Evolutionary conservation across 768 basidiomycete genomes (phyloP), one percentile per base, ranked within the genome.

Genomic region (Favolaschia claudopus): DNA sequence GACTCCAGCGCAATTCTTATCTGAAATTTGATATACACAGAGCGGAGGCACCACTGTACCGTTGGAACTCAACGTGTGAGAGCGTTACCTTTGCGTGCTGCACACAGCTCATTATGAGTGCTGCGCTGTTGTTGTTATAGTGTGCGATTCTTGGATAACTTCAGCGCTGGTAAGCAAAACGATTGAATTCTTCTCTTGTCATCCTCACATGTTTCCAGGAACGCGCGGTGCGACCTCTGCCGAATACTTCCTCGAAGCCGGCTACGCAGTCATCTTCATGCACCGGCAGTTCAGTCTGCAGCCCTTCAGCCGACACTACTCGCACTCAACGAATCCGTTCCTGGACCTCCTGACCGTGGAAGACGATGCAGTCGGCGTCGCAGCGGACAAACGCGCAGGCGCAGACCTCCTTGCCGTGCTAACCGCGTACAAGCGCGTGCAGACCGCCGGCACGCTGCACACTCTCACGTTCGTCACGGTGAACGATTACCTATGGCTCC

Each of bases 41-140:
- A 98, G 96, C 72, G 97, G 96, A 53, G 96, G 97, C 58, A 99
- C 97, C 17, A 99, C 96, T 2, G 96, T 99, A 7, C 96, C 96
- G 3, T 78, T 99, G 58, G 97, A 99, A 80, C 92, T 95, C 81
- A 99, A 99, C 70, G 95, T 98, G 97, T 98, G 83, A 88, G 96
- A 81, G 53, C 55, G 58, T 69, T 72, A 55, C 65, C 57, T 57
- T 64, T 54, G 69, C 52, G 65, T 57, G 49, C 67, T 72, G 47
- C 58, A 58, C 55, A 60, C 63, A 59, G 65, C 69, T 71, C 60
- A 73, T n/a, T n/a, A n/a, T n/a, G n/a, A n/a, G n/a, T 64, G 62
- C 44, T 60, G 60, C 61, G 71, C 60, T 73, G 39, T n/a, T n/a
- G n/a, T n/a, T n/a, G n/a, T 60, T 64, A n/a, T 69, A 99, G 96